Evolutionary conservation across 768 basidiomycete genomes (phyloP).

Genomic region (Fistulinella prunicolor): DNA sequence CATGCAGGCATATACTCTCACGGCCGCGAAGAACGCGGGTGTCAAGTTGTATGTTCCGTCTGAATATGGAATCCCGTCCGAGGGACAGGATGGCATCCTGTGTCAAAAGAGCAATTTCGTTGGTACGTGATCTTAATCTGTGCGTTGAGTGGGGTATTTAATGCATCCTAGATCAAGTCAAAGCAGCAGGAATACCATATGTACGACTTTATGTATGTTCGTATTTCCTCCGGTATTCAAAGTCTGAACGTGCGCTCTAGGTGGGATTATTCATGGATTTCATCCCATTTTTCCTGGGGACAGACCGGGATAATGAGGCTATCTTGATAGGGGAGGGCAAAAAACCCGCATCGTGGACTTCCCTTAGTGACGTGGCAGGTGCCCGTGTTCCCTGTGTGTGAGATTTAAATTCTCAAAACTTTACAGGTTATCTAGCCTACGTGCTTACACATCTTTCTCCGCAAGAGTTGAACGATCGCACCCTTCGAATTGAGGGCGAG

Average conservation of each 20-base stretch:
- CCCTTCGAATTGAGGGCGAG: slow-evolving; percentile 20
- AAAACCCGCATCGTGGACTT: slow-evolving; percentile 23
- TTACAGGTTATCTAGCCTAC: slow-evolving; percentile 19
- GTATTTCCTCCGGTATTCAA: neutral
- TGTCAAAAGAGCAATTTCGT: slow-evolving; percentile 18
- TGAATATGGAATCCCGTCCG: slow-evolving; percentile 25
- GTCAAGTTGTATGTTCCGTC: slow-evolving; percentile 32
- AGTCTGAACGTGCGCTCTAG: slow-evolving; percentile 5
- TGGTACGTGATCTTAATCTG: neutral
- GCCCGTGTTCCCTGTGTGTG: neutral
- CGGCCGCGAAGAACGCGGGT: slow-evolving; percentile 28
- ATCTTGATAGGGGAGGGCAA: slow-evolving; percentile 21
- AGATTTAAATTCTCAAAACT: neutral
- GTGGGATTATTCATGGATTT: slow-evolving; percentile 24
- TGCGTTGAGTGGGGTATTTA: neutral
- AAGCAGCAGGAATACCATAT: slow-evolving; percentile 15
- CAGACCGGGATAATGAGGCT: slow-evolving; percentile 12
- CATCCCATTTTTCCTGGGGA: slow-evolving; percentile 23
- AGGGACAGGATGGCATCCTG: slow-evolving; percentile 19
- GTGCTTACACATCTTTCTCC: slow-evolving; percentile 18
- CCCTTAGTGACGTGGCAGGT: slow-evolving; percentile 23
- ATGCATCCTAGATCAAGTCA: slow-evolving; percentile 7
- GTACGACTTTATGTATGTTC: slow-evolving; percentile 22
- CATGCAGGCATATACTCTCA: slow-evolving; percentile 23
- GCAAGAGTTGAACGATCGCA: slow-evolving; percentile 9